phyloP scores from a whole-genome alignment of 352 stramenopile species.

The Phytophthora sp. region DNA sequence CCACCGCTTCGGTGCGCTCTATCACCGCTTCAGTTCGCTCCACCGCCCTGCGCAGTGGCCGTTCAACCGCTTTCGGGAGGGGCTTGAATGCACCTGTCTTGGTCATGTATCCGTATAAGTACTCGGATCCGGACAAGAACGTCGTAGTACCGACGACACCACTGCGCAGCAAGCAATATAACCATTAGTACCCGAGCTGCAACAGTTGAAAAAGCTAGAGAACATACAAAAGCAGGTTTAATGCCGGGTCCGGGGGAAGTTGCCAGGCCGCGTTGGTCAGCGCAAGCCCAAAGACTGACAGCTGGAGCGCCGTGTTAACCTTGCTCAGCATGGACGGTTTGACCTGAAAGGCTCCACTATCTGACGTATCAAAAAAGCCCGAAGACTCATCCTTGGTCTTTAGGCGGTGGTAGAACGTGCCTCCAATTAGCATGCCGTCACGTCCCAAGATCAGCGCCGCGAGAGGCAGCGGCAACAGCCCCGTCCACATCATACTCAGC shows the following conservation, averaged over 20 bases:
- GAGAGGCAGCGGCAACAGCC: conserved; percentile 65
- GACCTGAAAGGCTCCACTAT: conserved; percentile 75
- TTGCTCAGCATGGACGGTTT: conserved; percentile 78
- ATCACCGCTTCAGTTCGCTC: conserved; percentile 38
- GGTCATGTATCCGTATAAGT: conserved; percentile 77
- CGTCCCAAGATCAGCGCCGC: conserved; percentile 76
- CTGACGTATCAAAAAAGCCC: conserved; percentile 82
- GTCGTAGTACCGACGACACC: conserved; percentile 75
- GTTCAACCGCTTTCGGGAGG: conserved; percentile 41
- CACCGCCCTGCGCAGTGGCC: conserved; percentile 31
- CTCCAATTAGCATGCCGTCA: conserved; percentile 73
- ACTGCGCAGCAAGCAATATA: conserved; percentile 26
- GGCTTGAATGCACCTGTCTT: conserved; percentile 73
- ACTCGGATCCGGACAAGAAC: conserved; percentile 77
- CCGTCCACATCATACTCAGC: conserved; percentile 75
- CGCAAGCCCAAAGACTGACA: conserved; percentile 73
- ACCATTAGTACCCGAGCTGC: conserved; percentile 1
- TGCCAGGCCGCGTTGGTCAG: conserved; percentile 80
- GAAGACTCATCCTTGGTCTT: conserved; percentile 73
- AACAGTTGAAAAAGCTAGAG: background rate
- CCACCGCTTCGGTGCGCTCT: conserved; percentile 26
- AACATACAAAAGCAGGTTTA: conserved; percentile 75
- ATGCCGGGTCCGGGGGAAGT: conserved; percentile 56
- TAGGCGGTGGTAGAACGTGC: conserved; percentile 79
- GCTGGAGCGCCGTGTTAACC: conserved; percentile 81